Conservation (phyloP, 139 green algal species). For the Haematococcus lacustris region DNA sequence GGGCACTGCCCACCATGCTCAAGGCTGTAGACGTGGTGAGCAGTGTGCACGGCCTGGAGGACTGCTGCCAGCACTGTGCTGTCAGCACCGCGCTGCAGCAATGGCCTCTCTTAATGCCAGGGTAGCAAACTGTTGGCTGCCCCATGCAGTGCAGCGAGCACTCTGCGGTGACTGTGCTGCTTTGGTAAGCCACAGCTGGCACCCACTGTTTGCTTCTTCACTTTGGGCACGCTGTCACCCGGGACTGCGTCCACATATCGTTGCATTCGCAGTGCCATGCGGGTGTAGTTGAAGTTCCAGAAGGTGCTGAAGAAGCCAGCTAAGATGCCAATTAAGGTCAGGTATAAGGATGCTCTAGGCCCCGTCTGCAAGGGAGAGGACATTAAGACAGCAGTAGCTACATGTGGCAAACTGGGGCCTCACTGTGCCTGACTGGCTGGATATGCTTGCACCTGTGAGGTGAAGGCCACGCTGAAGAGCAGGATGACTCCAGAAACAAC, state of each 20-base stretch:
- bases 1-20: no score
- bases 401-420: no score
- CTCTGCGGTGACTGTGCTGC: no score
- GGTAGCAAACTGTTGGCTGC: no score
- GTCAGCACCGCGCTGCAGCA: no score
- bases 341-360: conserved; percentile 74
- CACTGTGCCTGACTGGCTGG: no score
- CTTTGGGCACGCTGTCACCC: conserved; percentile 34
- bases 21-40: no score
- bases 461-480: conserved; percentile 92
- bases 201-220: conserved; percentile 57
- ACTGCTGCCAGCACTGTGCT: no score
- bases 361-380: conserved; percentile 65
- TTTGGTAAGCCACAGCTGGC: neutral
- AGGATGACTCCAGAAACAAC: conserved; percentile 85
- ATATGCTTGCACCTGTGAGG: conserved; percentile 73
- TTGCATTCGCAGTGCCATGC: conserved; percentile 57
- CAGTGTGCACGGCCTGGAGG: no score
- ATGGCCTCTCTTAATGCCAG: no score
- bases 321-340: conserved; percentile 87
- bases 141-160: no score
- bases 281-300: conserved; percentile 81
- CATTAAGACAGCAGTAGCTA: no score
- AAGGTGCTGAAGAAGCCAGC: conserved; percentile 88
- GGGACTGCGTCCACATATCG: conserved; percentile 57